These are phyloP conservation scores for Saccharomyces eubayanus DNA, from an alignment of 805 yeast species.

Conservation along the genomic window DNA sequence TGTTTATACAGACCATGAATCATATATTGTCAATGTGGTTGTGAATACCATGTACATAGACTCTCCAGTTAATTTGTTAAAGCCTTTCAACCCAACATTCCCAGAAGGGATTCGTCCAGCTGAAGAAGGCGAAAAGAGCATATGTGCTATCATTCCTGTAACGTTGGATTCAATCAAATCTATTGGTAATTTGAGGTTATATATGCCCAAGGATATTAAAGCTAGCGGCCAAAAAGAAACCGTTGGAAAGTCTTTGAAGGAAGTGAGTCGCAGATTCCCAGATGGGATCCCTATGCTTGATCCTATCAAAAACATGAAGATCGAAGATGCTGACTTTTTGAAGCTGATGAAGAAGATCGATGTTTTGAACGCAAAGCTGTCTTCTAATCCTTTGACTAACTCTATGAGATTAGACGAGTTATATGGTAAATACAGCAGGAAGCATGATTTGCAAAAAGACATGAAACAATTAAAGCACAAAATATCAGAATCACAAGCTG, in stretches of 20 bases:
- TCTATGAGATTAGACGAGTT: conserved; percentile 53
- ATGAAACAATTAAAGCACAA: conserved; percentile 54
- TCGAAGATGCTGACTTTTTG: conserved; percentile 71
- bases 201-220: conserved; percentile 67
- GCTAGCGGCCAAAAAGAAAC: conserved; percentile 53
- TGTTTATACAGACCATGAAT: conserved; percentile 72
- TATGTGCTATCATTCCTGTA: conserved; percentile 75
- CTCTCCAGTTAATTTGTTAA: conserved; percentile 74
- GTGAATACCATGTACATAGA: conserved; percentile 71
- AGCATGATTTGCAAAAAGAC: conserved; percentile 51
- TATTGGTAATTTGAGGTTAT: conserved; percentile 73
- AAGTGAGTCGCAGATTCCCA: conserved; percentile 75
- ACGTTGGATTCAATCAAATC: conserved; percentile 67
- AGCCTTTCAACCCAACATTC: conserved; percentile 66
- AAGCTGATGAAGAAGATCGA: conserved; percentile 67
- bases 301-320: conserved; percentile 89
- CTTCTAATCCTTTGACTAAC: conserved; percentile 58
- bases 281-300: conserved; percentile 89
- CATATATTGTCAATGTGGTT: conserved; percentile 79
- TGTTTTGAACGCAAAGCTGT: conserved; percentile 67
- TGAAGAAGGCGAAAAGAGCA: conserved; percentile 55
- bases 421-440: conserved; percentile 56
- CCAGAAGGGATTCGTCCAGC: conserved; percentile 90
- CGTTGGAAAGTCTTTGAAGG: conserved; percentile 63
- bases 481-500: conserved; percentile 78